A percentile compares a stretch with the other conserved stretches of the same genome.
Conservation (phyloP, 2,329 filamentous ascomycete species). For the Neonectria hederae region DNA sequence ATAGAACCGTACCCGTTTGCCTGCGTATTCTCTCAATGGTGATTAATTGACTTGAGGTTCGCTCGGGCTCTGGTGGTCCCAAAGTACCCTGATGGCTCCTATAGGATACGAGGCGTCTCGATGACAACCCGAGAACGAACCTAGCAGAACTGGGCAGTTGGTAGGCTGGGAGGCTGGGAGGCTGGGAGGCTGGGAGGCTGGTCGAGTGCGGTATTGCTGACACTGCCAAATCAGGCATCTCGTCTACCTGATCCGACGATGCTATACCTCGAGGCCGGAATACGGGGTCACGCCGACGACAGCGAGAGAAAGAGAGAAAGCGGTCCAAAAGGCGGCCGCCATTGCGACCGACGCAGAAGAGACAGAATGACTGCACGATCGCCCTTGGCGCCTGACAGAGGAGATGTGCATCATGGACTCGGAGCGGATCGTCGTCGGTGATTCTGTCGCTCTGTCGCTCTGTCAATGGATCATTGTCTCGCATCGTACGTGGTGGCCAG, state of each 20-base stretch:
- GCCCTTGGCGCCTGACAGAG: not conserved
- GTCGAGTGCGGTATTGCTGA: not conserved
- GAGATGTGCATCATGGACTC: not conserved
- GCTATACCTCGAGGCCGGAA: not conserved
- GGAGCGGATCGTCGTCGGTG: not conserved
- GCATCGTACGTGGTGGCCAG: not conserved
- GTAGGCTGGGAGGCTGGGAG: not conserved
- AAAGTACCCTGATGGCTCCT: not conserved
- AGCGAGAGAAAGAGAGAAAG: too few relatives aligned
- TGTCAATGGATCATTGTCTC: not conserved
- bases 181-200: not conserved
- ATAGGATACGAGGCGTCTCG: not conserved
- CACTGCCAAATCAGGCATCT: constrained; percentile 2
- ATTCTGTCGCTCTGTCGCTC: not conserved
- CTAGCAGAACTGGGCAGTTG: not conserved
- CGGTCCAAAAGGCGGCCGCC: not conserved
- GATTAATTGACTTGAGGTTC: not conserved
- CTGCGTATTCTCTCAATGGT: not conserved
- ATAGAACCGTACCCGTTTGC: constrained; percentile 1
- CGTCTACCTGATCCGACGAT: not conserved
- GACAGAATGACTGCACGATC: not conserved
- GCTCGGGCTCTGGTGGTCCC: not conserved
- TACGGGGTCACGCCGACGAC: not conserved
- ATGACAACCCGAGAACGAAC: not conserved
- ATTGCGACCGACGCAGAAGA: not conserved